Evolutionary conservation across 2,329 filamentous ascomycete genomes (phyloP), one percentile per base, ranked within the genome.

Genomic region (Fusarium euwallaceae): DNA sequence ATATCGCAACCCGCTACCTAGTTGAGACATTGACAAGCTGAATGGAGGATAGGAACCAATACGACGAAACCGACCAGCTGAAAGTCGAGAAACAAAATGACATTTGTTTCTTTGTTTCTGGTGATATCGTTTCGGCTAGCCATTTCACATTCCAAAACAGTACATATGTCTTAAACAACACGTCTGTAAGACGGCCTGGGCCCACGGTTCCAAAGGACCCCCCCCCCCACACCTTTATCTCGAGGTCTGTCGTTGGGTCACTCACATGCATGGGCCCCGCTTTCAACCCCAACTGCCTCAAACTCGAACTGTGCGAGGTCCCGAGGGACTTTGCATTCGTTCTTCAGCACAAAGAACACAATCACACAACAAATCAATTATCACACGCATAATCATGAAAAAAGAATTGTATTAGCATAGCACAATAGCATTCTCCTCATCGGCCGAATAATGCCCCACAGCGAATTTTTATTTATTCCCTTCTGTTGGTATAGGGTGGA

Each of bases 141-240:
- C 27, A 32, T 43, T 48, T 67, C 16, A 58, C 60, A 64, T 67
- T 64, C 48, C 51, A 64, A 41, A 58, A 16, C 10, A 12, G 34
- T 41, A 24, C 22, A 20, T 27, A 27, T 39, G 34, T 37, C 36
- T 58, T 32, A 41, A 9, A 27, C 34, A 37, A 8, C 16, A 11
- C 17, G 12, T 11, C n/a, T 8, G 22, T n/a, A 41, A 59, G 22
- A 37, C 22, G 41, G 12, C 32, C 11, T 12, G 32, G 32, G 48
- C 17, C 27, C 48, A 55, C 20, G 53, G 53, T 36, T 36, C n/a
- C 6, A 56, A 58, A 58, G 11, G 32, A 32, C 29, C 9, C 29
- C 32, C 12, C n/a, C n/a, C 27, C 48, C 22, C 48, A 17, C 43
- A 29, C 45, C 45, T 51, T 51, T 29, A 53, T 29, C 16, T 6